Evolutionary conservation across 306 rosid species (phyloP), one percentile per base, ranked within the genome.

Genomic region (Elaeagnus macrophylla): DNA sequence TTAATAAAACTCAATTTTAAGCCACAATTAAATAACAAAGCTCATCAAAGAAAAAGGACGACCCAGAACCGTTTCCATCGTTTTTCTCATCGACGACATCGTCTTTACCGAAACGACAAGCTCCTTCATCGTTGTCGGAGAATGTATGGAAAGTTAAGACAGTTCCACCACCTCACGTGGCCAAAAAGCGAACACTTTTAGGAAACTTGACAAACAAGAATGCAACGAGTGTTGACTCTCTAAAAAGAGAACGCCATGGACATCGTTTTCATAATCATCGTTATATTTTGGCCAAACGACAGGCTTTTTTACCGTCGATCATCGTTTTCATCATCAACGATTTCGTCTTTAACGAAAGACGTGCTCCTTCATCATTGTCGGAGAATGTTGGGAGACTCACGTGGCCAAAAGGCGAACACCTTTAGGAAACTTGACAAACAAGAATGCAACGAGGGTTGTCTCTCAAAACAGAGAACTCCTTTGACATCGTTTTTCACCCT

Each of bases 151-250:
- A 78, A 66, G 62, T 61, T 39, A 25, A 44, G 11, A 68, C 74
- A 0, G 66, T 63, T n/a, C n/a, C n/a, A 3, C 73, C 79, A 52
- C 62, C 75, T 0, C 71, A 71, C 8, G 38, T 77, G 75, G 79
- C 87, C 0, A 91, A 78, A 93, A 91, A 84, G 69, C 81, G 97
- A 15, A 86, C 94, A 7, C 96, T 96, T 48, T 86, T 91, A 15
- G 42, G 82, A 19, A 86, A 91, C 72, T 64, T 91, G 67, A 86
- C 94, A 38, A 91, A 91, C 71, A 71, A 71, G 11, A 83, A 44
- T n/a, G n/a, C n/a, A n/a, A n/a, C n/a, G n/a, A n/a, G n/a, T 64
- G 68, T 59, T 48, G 78, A 37, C 49, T 14, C 83, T 36, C 72
- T 61, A 37, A 49, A 14, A 35, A 76, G 0, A 68, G 80, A 20